Evolutionary conservation across 208 protist genomes (phyloP), one percentile per base, ranked within the genome.

Genomic region (Balamuthia mandrillaris): DNA sequence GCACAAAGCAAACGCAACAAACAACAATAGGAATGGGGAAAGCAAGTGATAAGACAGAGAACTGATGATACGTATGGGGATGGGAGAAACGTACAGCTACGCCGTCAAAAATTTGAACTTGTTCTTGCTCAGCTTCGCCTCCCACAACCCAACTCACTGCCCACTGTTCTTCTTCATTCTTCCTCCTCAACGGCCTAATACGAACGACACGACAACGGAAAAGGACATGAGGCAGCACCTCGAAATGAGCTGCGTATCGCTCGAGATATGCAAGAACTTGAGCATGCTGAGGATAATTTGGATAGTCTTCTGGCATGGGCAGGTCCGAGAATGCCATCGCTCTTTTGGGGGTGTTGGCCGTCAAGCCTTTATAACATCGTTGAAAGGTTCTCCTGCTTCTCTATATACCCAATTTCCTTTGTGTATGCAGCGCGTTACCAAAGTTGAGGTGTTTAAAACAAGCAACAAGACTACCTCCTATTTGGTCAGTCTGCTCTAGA

Each of bases 391-490:
- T 16, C 29, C 65, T 49, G 3, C 4, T 3, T 74, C 65, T 21
- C 65, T 35, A 49, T 74, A 74, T 42, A 74, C 65, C 65, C 65
- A 74, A 29, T 74, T 74, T 3, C 65, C 65, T 74, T 4, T 16
- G 6, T 4, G 18, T 2, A 29, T 9, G 4, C 44, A 49, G 47
- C 18, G 21, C n/a, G n/a, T 54, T 54, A 54, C 14, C 14, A 54
- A 24, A 54, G 14, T 54, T 54, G 14, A 54, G 21, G 47, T 54
- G 21, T 18, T 24, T 24, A 54, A 24, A 54, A 54, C 14, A 54
- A 24, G 21, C 14, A 54, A 54, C 18, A 52, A 9, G 12, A 3
- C 39, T n/a, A 74, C 65, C 65, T 49, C 65, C 65, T 35, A 74
- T 42, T 49, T 27, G 65, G 65, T 74, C 65, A 21, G 35, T 74